A percentile compares a stretch with the other conserved stretches of the same genome.
Conservation (phyloP, 495 filamentous ascomycete genomes). For the Podospora comata region DNA sequence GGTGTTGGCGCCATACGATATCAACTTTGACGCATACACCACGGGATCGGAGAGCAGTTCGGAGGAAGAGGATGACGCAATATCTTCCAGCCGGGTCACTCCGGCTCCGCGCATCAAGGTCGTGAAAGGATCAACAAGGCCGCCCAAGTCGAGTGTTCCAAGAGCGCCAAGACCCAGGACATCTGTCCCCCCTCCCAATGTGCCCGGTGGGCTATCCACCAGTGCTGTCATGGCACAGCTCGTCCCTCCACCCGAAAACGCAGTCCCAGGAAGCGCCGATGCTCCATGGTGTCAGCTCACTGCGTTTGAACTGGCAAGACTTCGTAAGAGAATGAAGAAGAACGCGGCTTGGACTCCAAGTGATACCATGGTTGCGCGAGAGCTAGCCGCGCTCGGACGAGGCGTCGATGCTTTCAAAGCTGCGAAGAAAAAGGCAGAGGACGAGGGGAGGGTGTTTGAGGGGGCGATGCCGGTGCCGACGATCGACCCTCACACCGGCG, state of each 20-base stretch:
- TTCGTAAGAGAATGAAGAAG: conserved; percentile 98
- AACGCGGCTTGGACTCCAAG: conserved; percentile 94
- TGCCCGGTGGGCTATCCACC: conserved; percentile 64
- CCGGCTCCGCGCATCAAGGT: conserved; percentile 44
- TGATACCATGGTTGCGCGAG: conserved; percentile 92
- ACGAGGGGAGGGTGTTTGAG: conserved; percentile 62
- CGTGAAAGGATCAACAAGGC: conserved; percentile 31
- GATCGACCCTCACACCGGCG: conserved; percentile 46
- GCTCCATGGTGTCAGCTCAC: conserved; percentile 89
- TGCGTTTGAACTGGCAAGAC: conserved; percentile 81
- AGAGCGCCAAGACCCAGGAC: conserved; percentile 36
- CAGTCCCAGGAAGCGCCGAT: conserved; percentile 68
- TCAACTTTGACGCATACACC: conserved; percentile 51
- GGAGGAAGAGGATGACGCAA: conserved; percentile 38
- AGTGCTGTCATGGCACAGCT: conserved; percentile 74
- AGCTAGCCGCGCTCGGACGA: conserved; percentile 72
- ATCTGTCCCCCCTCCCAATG: conserved; percentile 52
- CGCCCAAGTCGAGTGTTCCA: conserved; percentile 31
- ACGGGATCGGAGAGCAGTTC: conserved; percentile 46
- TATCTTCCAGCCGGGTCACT: conserved; percentile 31
- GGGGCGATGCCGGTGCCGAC: conserved; percentile 43
- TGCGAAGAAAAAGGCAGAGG: conserved; percentile 65
- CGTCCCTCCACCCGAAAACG: conserved; percentile 74
- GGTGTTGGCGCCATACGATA: conserved; percentile 56
- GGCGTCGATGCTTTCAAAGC: conserved; percentile 71